Percentiles rank a stretch among this genome's conserved stretches.
These are phyloP conservation scores for Lactifluus subvellereus DNA, from an alignment of 768 basidiomycete species.

Conservation along the genomic window DNA sequence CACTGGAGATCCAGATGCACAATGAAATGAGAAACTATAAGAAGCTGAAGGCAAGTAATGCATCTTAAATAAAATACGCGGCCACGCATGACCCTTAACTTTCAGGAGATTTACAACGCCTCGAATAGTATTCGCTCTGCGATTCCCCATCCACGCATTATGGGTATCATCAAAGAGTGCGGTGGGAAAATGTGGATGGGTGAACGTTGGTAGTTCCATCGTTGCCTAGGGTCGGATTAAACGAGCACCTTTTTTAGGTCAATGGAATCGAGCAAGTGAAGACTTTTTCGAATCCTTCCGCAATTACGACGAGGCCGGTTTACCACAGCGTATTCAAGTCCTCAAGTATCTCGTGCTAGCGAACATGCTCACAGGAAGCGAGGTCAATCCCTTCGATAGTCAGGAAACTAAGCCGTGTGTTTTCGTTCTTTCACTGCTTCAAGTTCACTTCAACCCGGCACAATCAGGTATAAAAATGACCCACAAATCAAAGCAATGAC, in stretches of 20 bases:
- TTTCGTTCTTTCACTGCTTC: neutral
- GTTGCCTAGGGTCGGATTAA: neutral
- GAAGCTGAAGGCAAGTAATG: conserved; percentile 72
- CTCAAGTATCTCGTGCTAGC: conserved; percentile 97
- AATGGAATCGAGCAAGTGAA: conserved; percentile 95
- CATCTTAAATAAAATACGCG: neutral
- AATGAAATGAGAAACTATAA: conserved; percentile 94
- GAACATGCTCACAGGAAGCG: conserved; percentile 96
- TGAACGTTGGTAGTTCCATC: conserved; percentile 57
- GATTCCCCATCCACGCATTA: conserved; percentile 96
- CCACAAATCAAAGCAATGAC: conserved; percentile 99
- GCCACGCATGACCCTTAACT: neutral
- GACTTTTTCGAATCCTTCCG: conserved; percentile 99
- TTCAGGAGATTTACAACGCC: conserved; percentile 94
- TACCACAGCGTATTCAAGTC: conserved; percentile 94
- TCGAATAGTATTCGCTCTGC: conserved; percentile 89
- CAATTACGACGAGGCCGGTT: conserved; percentile 97
- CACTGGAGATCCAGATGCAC: conserved; percentile 99
- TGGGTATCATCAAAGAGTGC: conserved; percentile 99
- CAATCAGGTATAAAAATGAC: conserved; percentile 81
- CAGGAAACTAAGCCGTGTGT: conserved; percentile 97
- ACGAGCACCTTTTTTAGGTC: conserved; percentile 45
- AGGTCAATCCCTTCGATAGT: conserved; percentile 98
- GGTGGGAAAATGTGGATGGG: conserved; percentile 99
- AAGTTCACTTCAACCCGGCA: neutral